Evolutionary conservation across 2,329 filamentous ascomycete species (phyloP).

Genomic region (Penicillium sp.): DNA sequence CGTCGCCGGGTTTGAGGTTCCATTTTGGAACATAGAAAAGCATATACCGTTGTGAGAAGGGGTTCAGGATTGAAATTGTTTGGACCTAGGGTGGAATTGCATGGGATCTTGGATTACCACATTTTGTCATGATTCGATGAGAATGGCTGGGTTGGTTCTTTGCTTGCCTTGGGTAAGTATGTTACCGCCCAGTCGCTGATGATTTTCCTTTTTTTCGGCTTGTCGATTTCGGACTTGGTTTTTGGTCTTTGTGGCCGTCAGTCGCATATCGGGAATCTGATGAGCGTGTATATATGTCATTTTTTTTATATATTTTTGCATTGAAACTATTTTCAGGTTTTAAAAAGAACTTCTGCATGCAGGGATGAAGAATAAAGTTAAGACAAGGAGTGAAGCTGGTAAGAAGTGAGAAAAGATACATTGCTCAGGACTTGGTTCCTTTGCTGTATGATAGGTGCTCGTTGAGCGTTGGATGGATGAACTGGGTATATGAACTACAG

Average conservation of each 20-base stretch:
- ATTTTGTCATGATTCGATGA: conserved; percentile 11
- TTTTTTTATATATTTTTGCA: neutral
- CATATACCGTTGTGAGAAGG: neutral
- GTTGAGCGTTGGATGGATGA: neutral
- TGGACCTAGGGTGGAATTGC: conserved; percentile 3
- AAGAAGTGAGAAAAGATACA: neutral
- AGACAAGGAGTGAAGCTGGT: neutral
- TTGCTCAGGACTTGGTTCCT: neutral
- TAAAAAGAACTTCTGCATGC: neutral
- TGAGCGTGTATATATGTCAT: conserved; percentile 5
- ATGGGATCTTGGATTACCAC: neutral
- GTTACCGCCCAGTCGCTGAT: conserved; percentile 3
- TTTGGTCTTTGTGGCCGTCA: neutral
- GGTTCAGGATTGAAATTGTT: neutral
- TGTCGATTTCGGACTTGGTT: neutral
- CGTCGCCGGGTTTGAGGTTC: conserved; percentile 29
- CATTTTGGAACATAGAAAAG: neutral
- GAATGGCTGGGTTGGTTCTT: neutral
- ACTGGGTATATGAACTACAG: neutral
- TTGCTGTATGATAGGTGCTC: neutral
- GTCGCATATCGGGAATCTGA: neutral
- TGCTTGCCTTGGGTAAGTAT: neutral
- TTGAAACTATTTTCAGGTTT: neutral
- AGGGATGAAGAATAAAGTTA: too few species aligned
- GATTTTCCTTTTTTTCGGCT: conserved; percentile 11